Percentiles rank a stretch among this genome's conserved stretches.
Evolutionary conservation across 73 alveolate genomes (phyloP).

Genomic region (Tetrahymena malaccensis): DNA sequence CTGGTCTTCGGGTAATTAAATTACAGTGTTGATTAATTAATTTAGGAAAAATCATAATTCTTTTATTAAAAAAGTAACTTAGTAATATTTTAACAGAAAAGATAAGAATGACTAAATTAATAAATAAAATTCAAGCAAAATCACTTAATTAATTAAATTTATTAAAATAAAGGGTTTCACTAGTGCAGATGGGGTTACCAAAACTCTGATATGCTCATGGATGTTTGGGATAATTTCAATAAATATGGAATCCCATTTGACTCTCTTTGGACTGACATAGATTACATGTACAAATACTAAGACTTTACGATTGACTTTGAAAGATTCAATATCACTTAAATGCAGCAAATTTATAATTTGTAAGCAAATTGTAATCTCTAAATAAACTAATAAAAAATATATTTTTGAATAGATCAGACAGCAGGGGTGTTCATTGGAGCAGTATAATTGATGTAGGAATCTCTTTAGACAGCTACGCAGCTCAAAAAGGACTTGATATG

Average conservation of each 20-base stretch:
- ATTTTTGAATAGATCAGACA: slow-evolving; percentile 35
- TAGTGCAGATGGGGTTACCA: slow-evolving; percentile 95
- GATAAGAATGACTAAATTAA: not conserved
- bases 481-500: slow-evolving; percentile 39
- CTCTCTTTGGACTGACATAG: slow-evolving; percentile 95
- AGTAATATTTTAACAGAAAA: too few species aligned
- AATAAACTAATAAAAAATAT: too few species aligned
- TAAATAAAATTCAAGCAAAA: not conserved
- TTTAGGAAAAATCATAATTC: too few species aligned
- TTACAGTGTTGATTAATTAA: not conserved
- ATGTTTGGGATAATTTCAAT: slow-evolving; percentile 56
- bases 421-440: slow-evolving; percentile 57
- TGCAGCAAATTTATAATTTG: slow-evolving; percentile 39
- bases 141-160: not conserved
- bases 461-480: slow-evolving; percentile 37
- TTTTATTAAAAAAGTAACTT: too few species aligned
- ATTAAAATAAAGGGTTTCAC: slow-evolving; percentile 74
- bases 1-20: slow-evolving; percentile 48
- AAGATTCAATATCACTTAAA: not conserved
- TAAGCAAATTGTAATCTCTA: not conserved
- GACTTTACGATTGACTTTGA: slow-evolving; percentile 66
- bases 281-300: slow-evolving; percentile 75
- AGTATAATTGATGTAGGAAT: slow-evolving; percentile 85
- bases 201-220: slow-evolving; percentile 32
- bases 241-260: slow-evolving; percentile 80